Conservation (phyloP, 495 filamentous ascomycete species). For the Neurospora sp. region DNA sequence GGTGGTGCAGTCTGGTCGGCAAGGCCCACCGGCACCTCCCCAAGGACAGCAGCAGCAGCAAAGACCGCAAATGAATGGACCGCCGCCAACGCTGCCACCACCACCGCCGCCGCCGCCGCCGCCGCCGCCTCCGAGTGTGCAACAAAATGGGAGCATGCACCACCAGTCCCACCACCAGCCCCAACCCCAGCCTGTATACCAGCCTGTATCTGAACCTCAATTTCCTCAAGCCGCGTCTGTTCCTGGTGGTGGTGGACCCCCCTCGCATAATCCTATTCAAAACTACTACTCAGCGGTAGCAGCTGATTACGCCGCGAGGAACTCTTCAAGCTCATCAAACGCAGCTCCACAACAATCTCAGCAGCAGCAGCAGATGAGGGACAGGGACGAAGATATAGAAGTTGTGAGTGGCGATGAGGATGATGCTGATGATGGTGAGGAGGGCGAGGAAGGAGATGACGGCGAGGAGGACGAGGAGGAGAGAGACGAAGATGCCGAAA, state of each 20-base stretch:
- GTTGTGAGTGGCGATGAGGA: neutral
- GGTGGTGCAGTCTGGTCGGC: conserved; percentile 13
- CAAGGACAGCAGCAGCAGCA: neutral
- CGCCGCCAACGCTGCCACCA: neutral
- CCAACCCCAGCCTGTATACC: neutral
- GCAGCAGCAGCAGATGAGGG: neutral
- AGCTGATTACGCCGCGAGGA: neutral
- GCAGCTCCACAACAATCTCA: neutral
- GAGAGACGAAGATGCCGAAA: neutral
- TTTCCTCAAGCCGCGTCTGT: neutral
- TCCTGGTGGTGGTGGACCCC: neutral
- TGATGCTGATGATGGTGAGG: neutral
- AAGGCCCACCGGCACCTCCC: neutral
- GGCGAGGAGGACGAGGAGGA: neutral
- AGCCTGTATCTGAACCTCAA: neutral
- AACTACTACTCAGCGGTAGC: neutral
- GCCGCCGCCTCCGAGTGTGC: neutral
- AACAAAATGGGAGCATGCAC: neutral
- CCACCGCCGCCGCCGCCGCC: neutral
- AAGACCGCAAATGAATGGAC: neutral
- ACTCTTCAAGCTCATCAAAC: neutral
- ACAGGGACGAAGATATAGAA: neutral
- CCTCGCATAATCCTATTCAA: neutral
- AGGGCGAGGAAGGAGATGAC: neutral
- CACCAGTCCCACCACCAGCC: neutral